Conservation (phyloP, 495 filamentous ascomycete genomes). For the Venustampulla echinocandica region DNA sequence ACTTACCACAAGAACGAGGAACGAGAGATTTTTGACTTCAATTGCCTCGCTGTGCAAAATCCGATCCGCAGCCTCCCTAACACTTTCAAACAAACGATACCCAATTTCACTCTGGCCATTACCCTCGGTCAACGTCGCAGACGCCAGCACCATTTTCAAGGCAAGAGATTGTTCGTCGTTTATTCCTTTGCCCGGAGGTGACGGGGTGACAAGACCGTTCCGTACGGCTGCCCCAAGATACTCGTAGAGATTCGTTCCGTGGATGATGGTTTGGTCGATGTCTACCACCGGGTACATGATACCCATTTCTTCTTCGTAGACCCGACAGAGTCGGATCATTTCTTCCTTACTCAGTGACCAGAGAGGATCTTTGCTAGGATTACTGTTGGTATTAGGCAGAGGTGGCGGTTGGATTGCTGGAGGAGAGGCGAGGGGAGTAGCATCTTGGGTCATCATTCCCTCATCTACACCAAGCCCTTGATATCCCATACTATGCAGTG, state of each 20-base stretch:
- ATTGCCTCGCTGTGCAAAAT: conserved; percentile 57
- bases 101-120: conserved; percentile 69
- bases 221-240: conserved; percentile 44
- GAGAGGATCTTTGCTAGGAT: conserved; percentile 56
- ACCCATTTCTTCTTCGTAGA: conserved; percentile 78
- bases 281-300: conserved; percentile 79
- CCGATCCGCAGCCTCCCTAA: conserved; percentile 58
- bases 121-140: conserved; percentile 62
- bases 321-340: conserved; percentile 56
- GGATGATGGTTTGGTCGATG: conserved; percentile 54
- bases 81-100: conserved; percentile 57
- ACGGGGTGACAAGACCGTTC: conserved; percentile 45
- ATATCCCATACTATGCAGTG: conserved; percentile 84
- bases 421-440: conserved; percentile 45
- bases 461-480: conserved; percentile 44
- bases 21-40: conserved; percentile 60
- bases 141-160: conserved; percentile 73
- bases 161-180: conserved; percentile 59
- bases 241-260: conserved; percentile 55
- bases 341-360: conserved; percentile 66
- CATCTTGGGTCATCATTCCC: conserved; percentile 41
- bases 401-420: conserved; percentile 25
- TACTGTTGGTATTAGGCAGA: conserved; percentile 24
- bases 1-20: conserved; percentile 62
- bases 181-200: conserved; percentile 49